phyloP scores from a whole-genome alignment of 2,329 filamentous ascomycete species.

The Neonectria magnoliae region DNA sequence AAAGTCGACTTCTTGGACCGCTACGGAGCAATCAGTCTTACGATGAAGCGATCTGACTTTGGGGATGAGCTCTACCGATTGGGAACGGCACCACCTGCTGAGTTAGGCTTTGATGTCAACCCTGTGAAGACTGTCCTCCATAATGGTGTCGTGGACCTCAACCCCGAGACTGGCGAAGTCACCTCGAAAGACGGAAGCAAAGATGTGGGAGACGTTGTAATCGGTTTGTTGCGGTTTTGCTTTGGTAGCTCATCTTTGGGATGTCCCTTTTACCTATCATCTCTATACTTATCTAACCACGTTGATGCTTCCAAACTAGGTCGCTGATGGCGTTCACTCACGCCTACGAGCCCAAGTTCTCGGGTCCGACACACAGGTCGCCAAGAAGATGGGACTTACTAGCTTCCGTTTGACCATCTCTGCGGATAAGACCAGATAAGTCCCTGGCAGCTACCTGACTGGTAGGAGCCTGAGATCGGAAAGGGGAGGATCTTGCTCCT shows the following conservation, averaged over 20 bases:
- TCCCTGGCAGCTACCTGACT: constrained; percentile 11
- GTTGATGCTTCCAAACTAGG: neutral
- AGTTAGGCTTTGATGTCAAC: constrained; percentile 1
- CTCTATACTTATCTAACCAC: too few relatives aligned
- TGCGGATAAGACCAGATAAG: constrained; percentile 5
- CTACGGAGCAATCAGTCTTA: constrained; percentile 14
- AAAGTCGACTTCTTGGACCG: constrained; percentile 12
- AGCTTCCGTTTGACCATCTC: constrained; percentile 12
- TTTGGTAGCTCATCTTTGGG: neutral
- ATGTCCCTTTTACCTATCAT: too few relatives aligned
- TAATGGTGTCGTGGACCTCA: constrained; percentile 4
- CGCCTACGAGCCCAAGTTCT: constrained; percentile 3
- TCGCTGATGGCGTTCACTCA: constrained; percentile 16
- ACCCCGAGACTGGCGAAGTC: constrained; percentile 8
- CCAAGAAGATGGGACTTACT: constrained; percentile 17
- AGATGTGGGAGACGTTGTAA: constrained; percentile 7
- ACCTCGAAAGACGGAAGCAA: constrained; percentile 4
- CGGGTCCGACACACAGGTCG: neutral
- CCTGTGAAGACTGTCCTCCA: constrained; percentile 12
- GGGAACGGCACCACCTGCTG: neutral
- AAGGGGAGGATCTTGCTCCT: constrained; percentile 10
- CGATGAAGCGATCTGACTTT: constrained; percentile 18
- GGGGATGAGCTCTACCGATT: constrained; percentile 13
- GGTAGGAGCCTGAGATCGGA: constrained; percentile 10
- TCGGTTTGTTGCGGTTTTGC: neutral